Evolutionary conservation across 2,329 filamentous ascomycete genomes (phyloP), one percentile per base, ranked within the genome.

Genomic region (Zymoseptoria brevis): DNA sequence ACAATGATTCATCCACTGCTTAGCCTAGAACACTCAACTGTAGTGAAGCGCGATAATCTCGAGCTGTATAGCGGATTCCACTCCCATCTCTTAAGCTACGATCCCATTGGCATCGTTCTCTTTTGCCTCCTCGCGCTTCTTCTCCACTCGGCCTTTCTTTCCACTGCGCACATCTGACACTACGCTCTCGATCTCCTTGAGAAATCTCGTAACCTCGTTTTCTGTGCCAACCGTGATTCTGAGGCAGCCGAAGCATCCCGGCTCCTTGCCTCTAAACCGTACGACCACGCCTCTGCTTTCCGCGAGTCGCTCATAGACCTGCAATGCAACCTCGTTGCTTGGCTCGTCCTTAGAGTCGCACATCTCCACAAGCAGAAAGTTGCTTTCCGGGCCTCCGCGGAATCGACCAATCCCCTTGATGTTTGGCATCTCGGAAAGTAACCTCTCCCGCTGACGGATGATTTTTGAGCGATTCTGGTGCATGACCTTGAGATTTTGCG

Each of bases 161-260:
- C 75, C 75, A n/a, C 70, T 65, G 65, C 79, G 77, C 7, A 84
- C 69, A 52, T 80, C 71, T 69, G 74, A 65, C 70, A 85, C 61
- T 62, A 85, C 75, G 63, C 72, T 62, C 65, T 77, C 77, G 21
- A 96, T 75, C 66, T 92, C 86, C 19, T 78, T 76, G 67, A 99
- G 72, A 70, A 97, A 90, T 60, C 86, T 81, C 24, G 86, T 87
- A 8, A 95, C 89, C 75, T 99, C 94, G 1, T 83, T 77, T 73
- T 95, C 89, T 0, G 93, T 97, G 16, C 94, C 94, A 11, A 99
- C 85, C 0, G 94, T 99, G 66, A 97, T 90, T 57, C 94, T 83
- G 73, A 99, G 75, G 70, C 93, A 96, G 0, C 93, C 94, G 50
- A 87, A 74, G 72, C 94, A 99, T 4, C 92, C 93, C 65, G 88